Evolutionary conservation across 2,329 filamentous ascomycete genomes (phyloP), one percentile per base, ranked within the genome.

Genomic region (Aspergillus floridensis): DNA sequence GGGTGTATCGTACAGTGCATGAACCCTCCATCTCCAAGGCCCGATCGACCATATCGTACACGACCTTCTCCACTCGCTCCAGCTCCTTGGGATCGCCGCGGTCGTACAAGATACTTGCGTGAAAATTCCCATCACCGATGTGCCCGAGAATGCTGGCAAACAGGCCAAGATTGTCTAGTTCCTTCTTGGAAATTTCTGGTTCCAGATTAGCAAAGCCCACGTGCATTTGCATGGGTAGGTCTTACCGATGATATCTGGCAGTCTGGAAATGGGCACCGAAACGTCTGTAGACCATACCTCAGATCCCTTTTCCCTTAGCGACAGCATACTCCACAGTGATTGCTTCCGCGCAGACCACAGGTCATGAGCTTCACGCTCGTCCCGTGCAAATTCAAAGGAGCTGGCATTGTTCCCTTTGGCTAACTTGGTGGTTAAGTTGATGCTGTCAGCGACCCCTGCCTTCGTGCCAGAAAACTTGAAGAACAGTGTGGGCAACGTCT

Each of bases 1-100:
- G n/a, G n/a, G 7, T 21, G 16, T 47, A 50, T 31, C 59, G 71
- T 75, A 81, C 79, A 0, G 92, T 96, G 73, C 91, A 95, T 5
- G 92, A 96, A 1, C 93, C 92, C 60, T 96, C 93, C 92, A 97
- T 96, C 65, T 93, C 91, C 24, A 97, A 76, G 2, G 92, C 93
- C n/a, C 91, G 85, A 66, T 89, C 84, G 21, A 96, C 91, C 92
- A 97, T 96, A 67, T 92, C 88, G 71, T 93, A 87, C 50, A 97
- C 91, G 64, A 91, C 92, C 57, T 82, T 83, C 72, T 95, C 90
- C 1, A 95, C 91, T 65, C 89, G 90, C 47, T 83, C 87, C 58
- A 84, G 84, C 76, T 96, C 90, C 26, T 81, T 85, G 3, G 85
- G 82, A 57, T 92, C 81, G 24, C 81, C 82, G 26, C 84, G 84